phyloP scores from a whole-genome alignment of 495 filamentous ascomycete species.

The Aspergillus saccharolyticus region DNA sequence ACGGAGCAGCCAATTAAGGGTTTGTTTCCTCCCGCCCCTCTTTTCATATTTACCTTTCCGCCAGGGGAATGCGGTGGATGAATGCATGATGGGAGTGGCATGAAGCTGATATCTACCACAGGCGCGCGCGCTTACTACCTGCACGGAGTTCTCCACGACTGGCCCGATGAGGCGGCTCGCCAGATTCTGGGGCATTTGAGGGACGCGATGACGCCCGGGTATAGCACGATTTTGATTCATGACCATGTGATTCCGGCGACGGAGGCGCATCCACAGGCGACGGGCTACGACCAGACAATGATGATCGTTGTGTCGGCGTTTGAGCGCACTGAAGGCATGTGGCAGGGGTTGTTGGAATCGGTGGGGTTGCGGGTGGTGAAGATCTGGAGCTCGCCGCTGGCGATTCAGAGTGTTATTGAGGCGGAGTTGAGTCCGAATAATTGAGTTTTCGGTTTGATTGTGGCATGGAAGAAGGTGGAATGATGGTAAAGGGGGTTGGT shows the following conservation, averaged over 20 bases:
- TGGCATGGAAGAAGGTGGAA: no score
- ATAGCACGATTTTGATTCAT: constrained; percentile 33
- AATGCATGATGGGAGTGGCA: background rate
- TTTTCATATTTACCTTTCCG: background rate
- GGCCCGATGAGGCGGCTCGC: constrained; percentile 34
- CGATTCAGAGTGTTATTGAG: background rate
- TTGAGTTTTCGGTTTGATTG: no score
- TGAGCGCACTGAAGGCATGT: constrained; percentile 23
- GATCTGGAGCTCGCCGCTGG: constrained; percentile 15
- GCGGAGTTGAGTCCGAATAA: background rate
- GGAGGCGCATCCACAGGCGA: constrained; percentile 16
- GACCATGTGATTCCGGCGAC: constrained; percentile 25
- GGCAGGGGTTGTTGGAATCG: constrained; percentile 21
- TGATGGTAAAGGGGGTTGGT: no score
- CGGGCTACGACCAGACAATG: constrained; percentile 18
- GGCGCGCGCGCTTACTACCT: constrained; percentile 2
- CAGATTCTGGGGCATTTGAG: constrained; percentile 32
- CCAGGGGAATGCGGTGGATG: no score
- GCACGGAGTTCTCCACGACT: constrained; percentile 40
- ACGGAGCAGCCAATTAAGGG: constrained; percentile 40
- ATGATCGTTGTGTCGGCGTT: constrained; percentile 15
- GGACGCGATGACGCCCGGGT: constrained; percentile 29
- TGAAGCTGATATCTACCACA: no score
- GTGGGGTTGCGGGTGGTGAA: constrained; percentile 23
- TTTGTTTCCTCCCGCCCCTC: background rate